phyloP scores from a whole-genome alignment of 2,329 filamentous ascomycete species.

The Hirsutella thompsonii region DNA sequence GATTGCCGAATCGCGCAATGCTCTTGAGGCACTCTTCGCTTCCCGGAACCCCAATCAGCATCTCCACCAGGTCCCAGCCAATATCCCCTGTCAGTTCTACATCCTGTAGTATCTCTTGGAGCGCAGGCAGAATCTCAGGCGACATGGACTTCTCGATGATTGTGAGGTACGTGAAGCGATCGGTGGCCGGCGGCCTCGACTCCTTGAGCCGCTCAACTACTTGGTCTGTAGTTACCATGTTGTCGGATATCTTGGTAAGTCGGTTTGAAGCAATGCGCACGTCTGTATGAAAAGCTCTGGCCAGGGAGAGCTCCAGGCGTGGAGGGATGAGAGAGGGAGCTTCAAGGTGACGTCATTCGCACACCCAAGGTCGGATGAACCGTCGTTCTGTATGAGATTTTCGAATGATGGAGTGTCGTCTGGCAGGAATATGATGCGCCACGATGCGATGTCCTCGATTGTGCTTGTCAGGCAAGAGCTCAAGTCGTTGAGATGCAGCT shows the following conservation, averaged over 20 bases:
- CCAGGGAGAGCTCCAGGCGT: too few species aligned
- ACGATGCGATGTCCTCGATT: too few species aligned
- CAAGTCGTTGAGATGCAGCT: too few species aligned
- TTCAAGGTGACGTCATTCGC: too few species aligned
- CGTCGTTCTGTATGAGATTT: too few species aligned
- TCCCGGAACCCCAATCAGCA: constrained; percentile 54
- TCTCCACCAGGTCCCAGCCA: constrained; percentile 72
- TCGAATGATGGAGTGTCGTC: too few species aligned
- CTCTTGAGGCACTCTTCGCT: constrained; percentile 61
- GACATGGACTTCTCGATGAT: constrained; percentile 63
- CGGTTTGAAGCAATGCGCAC: not conserved
- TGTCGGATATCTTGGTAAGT: not conserved
- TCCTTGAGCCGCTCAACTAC: constrained; percentile 33
- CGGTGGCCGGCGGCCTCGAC: constrained; percentile 38
- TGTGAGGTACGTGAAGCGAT: constrained; percentile 66
- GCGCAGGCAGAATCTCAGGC: constrained; percentile 49
- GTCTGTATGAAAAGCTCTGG: too few species aligned
- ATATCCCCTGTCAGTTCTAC: constrained; percentile 59
- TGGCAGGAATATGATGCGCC: too few species aligned
- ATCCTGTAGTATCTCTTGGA: constrained; percentile 59
- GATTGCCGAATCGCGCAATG: constrained; percentile 66
- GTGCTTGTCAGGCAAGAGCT: too few species aligned
- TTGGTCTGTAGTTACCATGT: constrained; percentile 22
- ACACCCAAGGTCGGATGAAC: too few species aligned
- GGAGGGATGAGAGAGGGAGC: too few species aligned